phyloP scores from a whole-genome alignment of 2,329 filamentous ascomycete genomes.

The Fusarium vanettenii region DNA sequence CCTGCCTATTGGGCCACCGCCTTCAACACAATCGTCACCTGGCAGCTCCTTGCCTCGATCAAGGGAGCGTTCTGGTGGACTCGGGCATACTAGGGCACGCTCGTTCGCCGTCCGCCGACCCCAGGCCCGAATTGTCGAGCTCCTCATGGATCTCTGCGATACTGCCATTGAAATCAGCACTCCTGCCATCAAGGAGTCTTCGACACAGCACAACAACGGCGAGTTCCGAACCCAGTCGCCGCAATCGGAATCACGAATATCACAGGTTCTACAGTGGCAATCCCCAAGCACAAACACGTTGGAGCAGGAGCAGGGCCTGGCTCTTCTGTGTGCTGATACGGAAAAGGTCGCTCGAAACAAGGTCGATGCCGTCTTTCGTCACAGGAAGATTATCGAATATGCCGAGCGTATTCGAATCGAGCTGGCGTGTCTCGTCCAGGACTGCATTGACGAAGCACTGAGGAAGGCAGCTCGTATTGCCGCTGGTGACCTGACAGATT shows the following conservation, averaged over 20 bases:
- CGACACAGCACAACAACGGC: slow-evolving; percentile 69
- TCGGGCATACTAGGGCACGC: slow-evolving; percentile 82
- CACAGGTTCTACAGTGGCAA: slow-evolving; percentile 96
- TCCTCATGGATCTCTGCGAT: slow-evolving; percentile 94
- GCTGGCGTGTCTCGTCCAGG: slow-evolving; percentile 91
- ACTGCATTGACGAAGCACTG: slow-evolving; percentile 93
- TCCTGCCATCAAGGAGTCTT: slow-evolving; percentile 88
- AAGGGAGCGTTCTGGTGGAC: slow-evolving; percentile 78
- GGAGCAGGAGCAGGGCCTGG: slow-evolving; percentile 92
- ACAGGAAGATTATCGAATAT: slow-evolving; percentile 94
- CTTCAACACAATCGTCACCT: slow-evolving; percentile 77
- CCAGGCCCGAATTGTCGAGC: slow-evolving; percentile 91
- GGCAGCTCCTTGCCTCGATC: slow-evolving; percentile 78
- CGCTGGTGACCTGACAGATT: slow-evolving; percentile 85
- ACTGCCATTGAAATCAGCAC: slow-evolving; percentile 95
- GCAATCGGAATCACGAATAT: slow-evolving; percentile 93
- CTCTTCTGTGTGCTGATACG: slow-evolving; percentile 89
- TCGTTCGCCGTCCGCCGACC: slow-evolving; percentile 94
- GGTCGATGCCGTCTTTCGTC: slow-evolving; percentile 91
- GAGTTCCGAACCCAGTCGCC: slow-evolving; percentile 95
- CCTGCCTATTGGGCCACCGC: slow-evolving; percentile 81
- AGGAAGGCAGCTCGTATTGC: slow-evolving; percentile 90
- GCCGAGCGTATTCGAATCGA: slow-evolving; percentile 95
- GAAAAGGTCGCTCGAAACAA: slow-evolving; percentile 87
- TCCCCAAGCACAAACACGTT: slow-evolving; percentile 91